phyloP scores from a whole-genome alignment of 345 rosid genomes.

The Corchorus capsularis region DNA sequence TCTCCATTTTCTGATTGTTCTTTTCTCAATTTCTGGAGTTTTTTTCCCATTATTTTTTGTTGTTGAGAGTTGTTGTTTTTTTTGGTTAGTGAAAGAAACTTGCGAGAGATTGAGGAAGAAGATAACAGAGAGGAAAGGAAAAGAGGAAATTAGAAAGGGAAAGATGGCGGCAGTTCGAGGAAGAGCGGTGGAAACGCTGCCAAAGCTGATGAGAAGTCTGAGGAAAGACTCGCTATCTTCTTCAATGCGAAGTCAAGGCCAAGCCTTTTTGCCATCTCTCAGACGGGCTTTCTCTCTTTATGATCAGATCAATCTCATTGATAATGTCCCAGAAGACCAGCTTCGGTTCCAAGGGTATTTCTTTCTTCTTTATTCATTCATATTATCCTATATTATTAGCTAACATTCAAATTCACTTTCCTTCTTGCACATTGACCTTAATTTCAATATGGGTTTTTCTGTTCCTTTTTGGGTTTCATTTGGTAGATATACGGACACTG shows the following conservation, averaged over 20 bases:
- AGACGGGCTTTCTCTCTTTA: slow-evolving; percentile 90
- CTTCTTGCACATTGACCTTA: not conserved
- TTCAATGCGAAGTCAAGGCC: slow-evolving; percentile 9
- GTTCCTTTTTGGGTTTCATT: not conserved
- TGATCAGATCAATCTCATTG: slow-evolving; percentile 93
- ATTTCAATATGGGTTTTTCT: not conserved
- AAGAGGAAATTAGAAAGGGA: not conserved
- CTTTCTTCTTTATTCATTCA: slow-evolving; percentile 5
- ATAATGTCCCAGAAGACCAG: slow-evolving; percentile 85
- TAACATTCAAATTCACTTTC: not conserved
- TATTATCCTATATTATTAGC: not conserved
- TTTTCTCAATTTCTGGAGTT: too few species aligned
- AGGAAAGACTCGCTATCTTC: slow-evolving; percentile 36
- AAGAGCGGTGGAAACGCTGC: slow-evolving; percentile 49
- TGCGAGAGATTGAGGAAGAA: too few species aligned
- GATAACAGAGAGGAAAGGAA: too few species aligned
- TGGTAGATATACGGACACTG: slow-evolving; percentile 69
- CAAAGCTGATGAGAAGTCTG: slow-evolving; percentile 53
- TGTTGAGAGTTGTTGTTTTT: too few species aligned
- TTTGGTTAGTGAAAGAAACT: too few species aligned
- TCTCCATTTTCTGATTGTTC: too few species aligned
- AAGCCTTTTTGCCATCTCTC: slow-evolving; percentile 57
- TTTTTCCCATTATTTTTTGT: too few species aligned
- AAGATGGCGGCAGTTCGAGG: slow-evolving; percentile 55
- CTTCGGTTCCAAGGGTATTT: slow-evolving; percentile 81